phyloP scores from a whole-genome alignment of 1,139 yeast genomes.

The Torulaspora globosa region DNA sequence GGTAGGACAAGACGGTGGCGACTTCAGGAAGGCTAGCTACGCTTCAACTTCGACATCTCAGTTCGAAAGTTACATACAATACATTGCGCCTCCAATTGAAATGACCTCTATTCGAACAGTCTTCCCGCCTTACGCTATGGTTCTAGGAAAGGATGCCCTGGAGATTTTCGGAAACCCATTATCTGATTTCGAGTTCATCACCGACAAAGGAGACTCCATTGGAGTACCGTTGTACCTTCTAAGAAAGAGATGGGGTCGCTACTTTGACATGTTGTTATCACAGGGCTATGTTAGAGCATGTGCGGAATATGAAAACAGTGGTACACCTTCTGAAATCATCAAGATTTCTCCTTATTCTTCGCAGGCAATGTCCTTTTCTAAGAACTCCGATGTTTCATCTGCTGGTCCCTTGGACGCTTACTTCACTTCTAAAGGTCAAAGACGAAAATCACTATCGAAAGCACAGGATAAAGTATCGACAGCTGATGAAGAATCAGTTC shows the following conservation, averaged over 20 bases:
- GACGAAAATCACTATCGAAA: constrained; percentile 5
- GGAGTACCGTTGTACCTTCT: constrained; percentile 58
- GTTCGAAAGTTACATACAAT: constrained; percentile 70
- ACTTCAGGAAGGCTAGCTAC: constrained; percentile 14
- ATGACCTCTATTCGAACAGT: constrained; percentile 63
- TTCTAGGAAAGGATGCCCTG: constrained; percentile 69
- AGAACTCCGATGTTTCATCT: constrained; percentile 16
- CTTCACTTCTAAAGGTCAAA: constrained; percentile 12
- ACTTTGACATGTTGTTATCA: constrained; percentile 57
- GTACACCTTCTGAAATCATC: constrained; percentile 15
- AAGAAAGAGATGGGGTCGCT: constrained; percentile 71
- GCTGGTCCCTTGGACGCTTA: constrained; percentile 38
- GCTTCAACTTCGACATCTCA: constrained; percentile 29
- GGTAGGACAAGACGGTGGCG: constrained; percentile 1
- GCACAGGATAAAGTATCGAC: constrained; percentile 1
- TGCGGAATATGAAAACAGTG: constrained; percentile 22
- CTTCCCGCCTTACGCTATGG: constrained; percentile 71
- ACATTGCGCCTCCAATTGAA: constrained; percentile 66
- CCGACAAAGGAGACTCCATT: constrained; percentile 61
- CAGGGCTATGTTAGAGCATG: constrained; percentile 51
- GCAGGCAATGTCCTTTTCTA: constrained; percentile 10
- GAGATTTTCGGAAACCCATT: constrained; percentile 61
- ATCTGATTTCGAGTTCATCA: constrained; percentile 67
- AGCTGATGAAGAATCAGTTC: constrained; percentile 1
- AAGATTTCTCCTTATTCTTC: constrained; percentile 20